These are phyloP conservation scores for Populus nigra DNA, from an alignment of 345 rosid species.

Conservation along the genomic window DNA sequence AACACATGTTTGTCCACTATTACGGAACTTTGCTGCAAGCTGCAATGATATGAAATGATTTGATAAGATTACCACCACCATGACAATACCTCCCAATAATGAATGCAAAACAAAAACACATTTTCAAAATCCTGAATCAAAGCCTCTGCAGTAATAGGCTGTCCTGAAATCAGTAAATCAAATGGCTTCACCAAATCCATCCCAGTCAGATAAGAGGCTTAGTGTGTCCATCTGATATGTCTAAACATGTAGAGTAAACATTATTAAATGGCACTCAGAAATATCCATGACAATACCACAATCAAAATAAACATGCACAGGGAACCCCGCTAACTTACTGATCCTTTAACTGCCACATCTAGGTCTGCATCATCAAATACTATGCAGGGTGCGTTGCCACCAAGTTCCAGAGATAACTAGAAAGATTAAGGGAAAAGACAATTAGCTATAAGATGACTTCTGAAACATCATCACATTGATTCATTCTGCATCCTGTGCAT, in stretches of 20 bases:
- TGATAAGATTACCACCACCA: neutral
- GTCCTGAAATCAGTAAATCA: neutral
- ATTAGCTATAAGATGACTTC: slow-evolving; percentile 15
- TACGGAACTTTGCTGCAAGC: slow-evolving; percentile 95
- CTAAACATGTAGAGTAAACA: neutral
- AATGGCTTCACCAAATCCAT: neutral
- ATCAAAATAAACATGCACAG: neutral
- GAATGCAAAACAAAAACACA: neutral
- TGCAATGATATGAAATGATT: slow-evolving; percentile 33
- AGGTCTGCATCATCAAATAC: slow-evolving; percentile 92
- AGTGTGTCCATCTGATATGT: neutral
- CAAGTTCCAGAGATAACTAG: slow-evolving; percentile 91
- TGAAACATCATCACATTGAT: neutral
- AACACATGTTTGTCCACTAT: slow-evolving; percentile 97
- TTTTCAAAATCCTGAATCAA: neutral
- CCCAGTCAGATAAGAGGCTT: neutral
- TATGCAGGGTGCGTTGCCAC: slow-evolving; percentile 98
- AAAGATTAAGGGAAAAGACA: slow-evolving; percentile 14
- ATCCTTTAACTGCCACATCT: slow-evolving; percentile 91
- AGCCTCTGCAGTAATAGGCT: neutral
- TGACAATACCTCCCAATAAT: neutral
- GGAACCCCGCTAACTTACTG: slow-evolving; percentile 50
- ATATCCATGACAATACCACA: neutral
- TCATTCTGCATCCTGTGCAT: slow-evolving; percentile 19
- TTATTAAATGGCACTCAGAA: slow-evolving; percentile 7